These are phyloP conservation scores for Encephalitozoon cuniculi DNA, from an alignment of 371 early-diverging fungal species.

Conservation along the genomic window DNA sequence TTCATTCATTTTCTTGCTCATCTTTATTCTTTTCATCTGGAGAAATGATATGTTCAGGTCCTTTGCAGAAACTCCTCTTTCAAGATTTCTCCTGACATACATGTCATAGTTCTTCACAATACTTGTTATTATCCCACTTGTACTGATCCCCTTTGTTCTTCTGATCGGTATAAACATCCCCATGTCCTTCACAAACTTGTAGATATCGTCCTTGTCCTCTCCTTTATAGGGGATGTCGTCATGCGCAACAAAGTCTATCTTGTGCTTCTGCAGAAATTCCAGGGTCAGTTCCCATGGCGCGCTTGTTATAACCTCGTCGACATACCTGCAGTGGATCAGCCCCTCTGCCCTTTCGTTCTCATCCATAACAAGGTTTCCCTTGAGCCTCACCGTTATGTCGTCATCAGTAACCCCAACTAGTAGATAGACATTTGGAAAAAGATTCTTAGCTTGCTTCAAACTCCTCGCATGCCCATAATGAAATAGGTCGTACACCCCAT, in stretches of 20 bases:
- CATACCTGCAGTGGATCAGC: constrained; percentile 83
- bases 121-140: constrained; percentile 81
- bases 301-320: constrained; percentile 75
- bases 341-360: constrained; percentile 76
- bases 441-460: constrained; percentile 80
- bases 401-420: constrained; percentile 81
- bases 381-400: constrained; percentile 69
- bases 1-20: constrained; percentile 38
- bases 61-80: constrained; percentile 75
- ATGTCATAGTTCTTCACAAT: constrained; percentile 84
- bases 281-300: constrained; percentile 80
- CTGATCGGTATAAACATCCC: constrained; percentile 77
- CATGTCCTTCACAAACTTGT: constrained; percentile 75
- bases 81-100: constrained; percentile 77
- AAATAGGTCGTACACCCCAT: constrained; percentile 78
- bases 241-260: constrained; percentile 91
- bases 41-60: constrained; percentile 69
- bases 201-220: constrained; percentile 71
- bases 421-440: constrained; percentile 72
- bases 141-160: constrained; percentile 82
- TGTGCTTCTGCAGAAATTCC: constrained; percentile 73
- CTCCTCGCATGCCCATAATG: constrained; percentile 84
- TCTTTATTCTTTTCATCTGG: constrained; percentile 39
- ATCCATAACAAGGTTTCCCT: constrained; percentile 80
- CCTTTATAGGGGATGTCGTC: constrained; percentile 82